A percentile compares a stretch with the other conserved stretches of the same genome.
phyloP scores from a whole-genome alignment of 805 yeast species.

The Clavispora fructus region DNA sequence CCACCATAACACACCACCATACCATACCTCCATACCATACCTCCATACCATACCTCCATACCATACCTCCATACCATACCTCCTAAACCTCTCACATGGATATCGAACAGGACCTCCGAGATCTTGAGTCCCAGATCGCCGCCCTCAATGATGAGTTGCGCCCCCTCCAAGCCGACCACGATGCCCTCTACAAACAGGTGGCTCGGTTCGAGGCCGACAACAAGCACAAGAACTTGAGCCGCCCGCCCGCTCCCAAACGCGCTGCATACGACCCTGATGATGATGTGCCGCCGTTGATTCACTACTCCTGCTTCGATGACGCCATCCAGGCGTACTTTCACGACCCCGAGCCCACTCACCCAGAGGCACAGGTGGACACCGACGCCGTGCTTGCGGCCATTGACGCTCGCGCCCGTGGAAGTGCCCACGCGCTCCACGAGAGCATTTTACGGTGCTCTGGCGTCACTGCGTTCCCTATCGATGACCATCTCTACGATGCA shows the following conservation, averaged over 20 bases:
- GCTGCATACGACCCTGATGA: constrained; percentile 4
- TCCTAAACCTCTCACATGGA: no score
- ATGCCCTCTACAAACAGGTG: constrained; percentile 8
- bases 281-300: constrained; percentile 14
- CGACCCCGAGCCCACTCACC: background rate
- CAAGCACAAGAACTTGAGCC: constrained; percentile 7
- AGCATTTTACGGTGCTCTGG: constrained; percentile 47
- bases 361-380: background rate
- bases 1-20: no score
- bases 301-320: constrained; percentile 13
- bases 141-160: constrained; percentile 8
- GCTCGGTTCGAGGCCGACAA: constrained; percentile 11
- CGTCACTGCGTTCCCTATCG: constrained; percentile 47
- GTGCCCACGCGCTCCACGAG: constrained; percentile 28
- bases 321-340: constrained; percentile 13
- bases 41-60: no score
- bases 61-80: no score
- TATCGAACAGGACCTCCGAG: constrained; percentile 5
- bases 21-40: no score
- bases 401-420: constrained; percentile 8
- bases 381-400: constrained; percentile 7
- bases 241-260: constrained; percentile 4
- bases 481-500: constrained; percentile 24
- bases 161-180: constrained; percentile 9
- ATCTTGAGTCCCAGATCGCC: constrained; percentile 7